A percentile compares a stretch with the other conserved stretches of the same genome.
Conservation (phyloP, 495 filamentous ascomycete genomes). For the Polyplosphaeria fusca region DNA sequence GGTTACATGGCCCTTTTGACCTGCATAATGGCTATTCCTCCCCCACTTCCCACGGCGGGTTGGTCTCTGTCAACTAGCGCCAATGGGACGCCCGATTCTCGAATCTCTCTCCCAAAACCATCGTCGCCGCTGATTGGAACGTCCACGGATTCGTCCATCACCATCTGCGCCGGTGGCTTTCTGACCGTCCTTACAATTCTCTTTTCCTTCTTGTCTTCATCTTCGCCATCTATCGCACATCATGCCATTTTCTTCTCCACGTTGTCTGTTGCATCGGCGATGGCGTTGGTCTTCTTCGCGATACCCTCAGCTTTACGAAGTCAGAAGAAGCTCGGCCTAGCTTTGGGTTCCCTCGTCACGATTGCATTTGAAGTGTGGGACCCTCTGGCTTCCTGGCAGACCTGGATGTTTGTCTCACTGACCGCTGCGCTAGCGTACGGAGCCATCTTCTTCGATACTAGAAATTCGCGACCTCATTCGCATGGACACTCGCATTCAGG, state of each 20-base stretch:
- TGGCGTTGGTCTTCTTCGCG: constrained; percentile 34
- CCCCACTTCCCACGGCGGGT: constrained; percentile 29
- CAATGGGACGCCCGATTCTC: not conserved
- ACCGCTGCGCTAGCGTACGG: constrained; percentile 27
- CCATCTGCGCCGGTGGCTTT: constrained; percentile 34
- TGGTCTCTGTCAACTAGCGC: constrained; percentile 23
- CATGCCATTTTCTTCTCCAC: constrained; percentile 32
- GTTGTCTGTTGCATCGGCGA: constrained; percentile 33
- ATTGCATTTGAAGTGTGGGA: constrained; percentile 5
- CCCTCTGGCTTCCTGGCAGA: constrained; percentile 1
- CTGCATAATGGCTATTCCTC: constrained; percentile 26
- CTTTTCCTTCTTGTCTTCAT: constrained; percentile 26
- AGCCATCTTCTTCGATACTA: constrained; percentile 33
- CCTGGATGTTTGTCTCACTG: constrained; percentile 4
- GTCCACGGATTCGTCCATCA: constrained; percentile 35
- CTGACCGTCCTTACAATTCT: constrained; percentile 33
- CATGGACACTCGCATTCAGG: constrained; percentile 25
- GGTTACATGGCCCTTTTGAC: constrained; percentile 26
- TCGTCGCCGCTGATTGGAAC: constrained; percentile 27
- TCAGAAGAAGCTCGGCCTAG: constrained; percentile 23
- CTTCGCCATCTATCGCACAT: constrained; percentile 21
- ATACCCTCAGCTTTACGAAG: constrained; percentile 32
- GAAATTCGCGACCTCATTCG: constrained; percentile 14
- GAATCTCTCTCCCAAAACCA: constrained; percentile 24
- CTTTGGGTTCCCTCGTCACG: constrained; percentile 22